These are phyloP conservation scores for Capsella rubella DNA, from an alignment of 441 rosid species.

Conservation along the genomic window DNA sequence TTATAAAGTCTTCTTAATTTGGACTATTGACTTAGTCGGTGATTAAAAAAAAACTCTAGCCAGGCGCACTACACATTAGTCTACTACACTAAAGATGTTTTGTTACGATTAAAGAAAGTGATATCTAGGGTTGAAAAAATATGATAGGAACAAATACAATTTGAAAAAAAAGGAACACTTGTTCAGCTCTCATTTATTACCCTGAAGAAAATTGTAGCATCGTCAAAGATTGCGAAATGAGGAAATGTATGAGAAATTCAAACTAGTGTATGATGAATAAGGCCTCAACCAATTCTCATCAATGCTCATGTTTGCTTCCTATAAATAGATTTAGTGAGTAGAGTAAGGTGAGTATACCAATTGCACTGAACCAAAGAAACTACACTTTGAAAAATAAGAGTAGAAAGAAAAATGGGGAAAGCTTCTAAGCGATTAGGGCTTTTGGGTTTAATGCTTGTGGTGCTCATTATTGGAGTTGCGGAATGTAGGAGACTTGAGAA, in stretches of 20 bases:
- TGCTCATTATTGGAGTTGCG: constrained; percentile 51
- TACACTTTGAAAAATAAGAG: constrained; percentile 23
- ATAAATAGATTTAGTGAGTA: constrained; percentile 24
- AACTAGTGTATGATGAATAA: constrained; percentile 28
- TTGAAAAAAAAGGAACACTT: constrained; percentile 35
- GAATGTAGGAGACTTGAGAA: constrained; percentile 62
- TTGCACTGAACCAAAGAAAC: constrained; percentile 20
- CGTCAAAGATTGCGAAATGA: constrained; percentile 19
- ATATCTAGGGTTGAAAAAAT: constrained; percentile 33
- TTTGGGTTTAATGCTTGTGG: constrained; percentile 48
- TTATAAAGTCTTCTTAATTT: not conserved
- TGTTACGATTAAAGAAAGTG: constrained; percentile 29
- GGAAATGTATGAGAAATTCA: constrained; percentile 14
- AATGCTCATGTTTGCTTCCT: constrained; percentile 24
- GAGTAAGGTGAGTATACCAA: constrained; percentile 18
- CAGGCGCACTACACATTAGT: not conserved
- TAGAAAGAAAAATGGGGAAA: constrained; percentile 52
- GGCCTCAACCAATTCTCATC: constrained; percentile 42
- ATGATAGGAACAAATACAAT: constrained; percentile 18
- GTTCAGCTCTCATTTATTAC: constrained; percentile 28
- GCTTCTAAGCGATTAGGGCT: constrained; percentile 40
- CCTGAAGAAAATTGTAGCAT: constrained; percentile 35
- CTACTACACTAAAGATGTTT: not conserved
- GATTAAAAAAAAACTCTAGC: not conserved
- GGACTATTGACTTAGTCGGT: constrained; percentile 17